Base-by-base conservation (phyloP, 768 basidiomycete genomes). In the Galerina marginata region DNA sequence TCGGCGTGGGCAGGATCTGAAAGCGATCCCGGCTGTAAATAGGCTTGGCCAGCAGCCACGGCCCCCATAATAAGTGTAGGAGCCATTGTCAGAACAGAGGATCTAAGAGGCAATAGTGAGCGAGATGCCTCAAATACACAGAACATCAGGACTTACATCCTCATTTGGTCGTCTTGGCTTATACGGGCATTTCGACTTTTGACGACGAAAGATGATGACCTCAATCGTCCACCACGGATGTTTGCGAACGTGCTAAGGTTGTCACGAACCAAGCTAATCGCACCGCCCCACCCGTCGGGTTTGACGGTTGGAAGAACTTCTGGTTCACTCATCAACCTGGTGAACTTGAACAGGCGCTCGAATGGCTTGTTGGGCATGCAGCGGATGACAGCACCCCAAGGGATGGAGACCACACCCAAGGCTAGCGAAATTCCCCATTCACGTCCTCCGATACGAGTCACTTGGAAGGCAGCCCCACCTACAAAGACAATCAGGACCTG, bases 371-470 rank as follows among this genome's bases (percentile, higher is more conserved):
- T 95, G 48, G 96, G 96, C 29, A 96, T 72, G 20, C 87, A 74
- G 44, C 96, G 92, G 60, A 96, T 83, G 62, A 95, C 69, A 39
- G 80, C 88, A 54, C 94, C 97, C 67, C 96, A 82, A 4, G 96
- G 97, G 46, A 99, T 86, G 9, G 97, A 90, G 48, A 95, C 85
- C 44, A 90, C 62, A 38, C 96, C 97, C 37, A 98, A 83, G 50
- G 93, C 89, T 40, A 99, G 78, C 0, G 93, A 92, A 65, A 99
- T 93, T 54, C 87, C 95, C 97, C 97, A 99, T 73, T 96, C 94
- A 42, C 86, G 86, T 9, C 91, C 94, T 40, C 79, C 78, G 52
- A 99, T 87, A 7, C 71, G 81, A 0, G 86, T 89, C 9, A 98
- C 96, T 69, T 92, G 88, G 81, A 99, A 99, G 0, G 95, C 96